Base-by-base conservation (phyloP, 441 rosid species). In the Erodium trifolium region DNA sequence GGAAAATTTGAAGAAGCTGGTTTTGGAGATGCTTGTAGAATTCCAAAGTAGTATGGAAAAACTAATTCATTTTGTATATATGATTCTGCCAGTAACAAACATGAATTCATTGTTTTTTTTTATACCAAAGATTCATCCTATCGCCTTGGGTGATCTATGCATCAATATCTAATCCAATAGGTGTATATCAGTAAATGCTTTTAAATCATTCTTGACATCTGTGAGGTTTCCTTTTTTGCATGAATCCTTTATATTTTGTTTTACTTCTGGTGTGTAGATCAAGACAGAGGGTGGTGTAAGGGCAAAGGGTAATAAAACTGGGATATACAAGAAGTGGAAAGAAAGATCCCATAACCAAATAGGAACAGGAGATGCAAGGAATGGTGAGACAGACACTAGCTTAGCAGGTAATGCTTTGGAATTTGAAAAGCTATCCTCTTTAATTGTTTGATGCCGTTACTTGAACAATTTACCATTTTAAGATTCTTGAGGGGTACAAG, bases 211-310 rank as follows among this genome's bases (percentile, higher is more conserved):
- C 59, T n/a, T 51, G 59, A 51, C n/a, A 9, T 60, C 6, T 60
- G 34, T 60, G 10, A 23, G 31, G 34, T 60, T 19, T 19, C 34
- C 64, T 60, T 60, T 9, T 9, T 41, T 14, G 29, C 29, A 18
- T 7, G 37, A 9, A 7, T 14, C 18, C 53, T 64, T 59, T 43
- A 59, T 59, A n/a, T 66, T 41, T 66, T 68, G 49, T 71, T 64
- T 63, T 57, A 51, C 67, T 67, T 66, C 67, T 72, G 41, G 41
- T 37, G 69, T 37, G 41, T 37, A 37, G 41, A 37, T 37, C 41
- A 37, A 37, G 41, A 37, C 41, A 37, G 97, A 94, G 87, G 78
- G 96, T 82, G 99, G 97, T 65, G 88, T 90, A 3, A 89, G 87
- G 77, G 87, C 87, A 45, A 92, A 75, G 69, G 80, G 88, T 71